Evolutionary conservation across 257 asterid species (phyloP).

Genomic region (Datura wrightii): DNA sequence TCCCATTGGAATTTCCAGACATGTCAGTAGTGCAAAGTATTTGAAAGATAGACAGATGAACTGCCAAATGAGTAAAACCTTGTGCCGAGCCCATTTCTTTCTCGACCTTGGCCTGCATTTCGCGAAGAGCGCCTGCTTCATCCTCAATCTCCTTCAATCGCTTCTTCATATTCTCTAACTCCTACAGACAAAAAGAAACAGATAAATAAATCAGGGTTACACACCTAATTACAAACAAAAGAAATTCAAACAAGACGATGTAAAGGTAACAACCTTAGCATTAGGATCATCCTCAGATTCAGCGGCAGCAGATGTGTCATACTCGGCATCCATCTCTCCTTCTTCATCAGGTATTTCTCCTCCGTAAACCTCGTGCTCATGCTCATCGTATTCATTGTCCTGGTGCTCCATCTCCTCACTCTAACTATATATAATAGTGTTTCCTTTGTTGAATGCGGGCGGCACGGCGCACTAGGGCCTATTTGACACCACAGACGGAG

Average conservation of each 20-base stretch:
- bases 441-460: not conserved
- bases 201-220: constrained; percentile 12
- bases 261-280: constrained; percentile 26
- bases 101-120: constrained; percentile 80
- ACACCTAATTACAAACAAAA: constrained; percentile 1
- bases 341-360: constrained; percentile 40
- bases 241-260: not conserved
- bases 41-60: not conserved
- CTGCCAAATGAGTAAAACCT: constrained; percentile 52
- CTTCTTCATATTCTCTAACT: constrained; percentile 75
- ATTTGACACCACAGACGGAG: not conserved
- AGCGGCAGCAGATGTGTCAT: constrained; percentile 31
- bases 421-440: not conserved
- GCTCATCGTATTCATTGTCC: constrained; percentile 27
- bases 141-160: constrained; percentile 83
- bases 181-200: constrained; percentile 45
- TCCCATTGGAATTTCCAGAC: constrained; percentile 4
- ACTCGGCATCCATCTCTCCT: constrained; percentile 38
- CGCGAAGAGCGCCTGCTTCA: constrained; percentile 87
- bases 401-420: constrained; percentile 30
- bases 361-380: constrained; percentile 36
- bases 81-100: constrained; percentile 68
- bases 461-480: not conserved
- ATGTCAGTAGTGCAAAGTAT: not conserved
- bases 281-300: constrained; percentile 35